A percentile compares a stretch with the other conserved stretches of the same genome.
Conservation (phyloP, 1,139 yeast species). For the Pichia sp. region DNA sequence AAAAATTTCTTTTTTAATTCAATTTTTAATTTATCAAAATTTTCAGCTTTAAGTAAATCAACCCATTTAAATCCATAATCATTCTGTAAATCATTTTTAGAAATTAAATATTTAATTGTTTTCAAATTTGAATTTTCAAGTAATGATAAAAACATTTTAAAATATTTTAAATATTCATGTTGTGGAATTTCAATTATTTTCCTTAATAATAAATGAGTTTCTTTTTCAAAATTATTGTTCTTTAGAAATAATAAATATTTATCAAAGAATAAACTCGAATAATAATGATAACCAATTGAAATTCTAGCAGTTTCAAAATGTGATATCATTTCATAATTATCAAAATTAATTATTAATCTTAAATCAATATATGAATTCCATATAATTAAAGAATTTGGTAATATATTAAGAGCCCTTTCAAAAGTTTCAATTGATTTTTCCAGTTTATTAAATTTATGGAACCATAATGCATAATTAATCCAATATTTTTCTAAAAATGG, state of each 20-base stretch:
- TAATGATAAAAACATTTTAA: slow-evolving; percentile 38
- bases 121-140: slow-evolving; percentile 35
- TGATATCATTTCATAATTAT: slow-evolving; percentile 31
- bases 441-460: slow-evolving; percentile 52
- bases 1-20: slow-evolving; percentile 41
- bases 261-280: slow-evolving; percentile 71
- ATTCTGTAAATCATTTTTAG: slow-evolving; percentile 23
- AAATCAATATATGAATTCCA: slow-evolving; percentile 68
- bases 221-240: slow-evolving; percentile 18
- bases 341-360: slow-evolving; percentile 38
- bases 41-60: slow-evolving; percentile 21
- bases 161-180: slow-evolving; percentile 67
- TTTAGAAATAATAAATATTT: slow-evolving; percentile 39
- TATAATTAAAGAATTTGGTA: slow-evolving; percentile 55
- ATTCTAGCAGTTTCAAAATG: slow-evolving; percentile 58
- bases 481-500: slow-evolving; percentile 77
- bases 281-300: slow-evolving; percentile 66
- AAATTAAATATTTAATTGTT: slow-evolving; percentile 27
- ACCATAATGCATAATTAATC: slow-evolving; percentile 66
- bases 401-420: slow-evolving; percentile 44
- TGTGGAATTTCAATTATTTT: slow-evolving; percentile 64
- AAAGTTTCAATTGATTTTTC: slow-evolving; percentile 49
- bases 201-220: slow-evolving; percentile 46
- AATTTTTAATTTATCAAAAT: slow-evolving; percentile 28
- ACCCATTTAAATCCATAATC: slow-evolving; percentile 30